Base-by-base conservation (phyloP, 306 rosid species). In the Datisca glomerata region DNA sequence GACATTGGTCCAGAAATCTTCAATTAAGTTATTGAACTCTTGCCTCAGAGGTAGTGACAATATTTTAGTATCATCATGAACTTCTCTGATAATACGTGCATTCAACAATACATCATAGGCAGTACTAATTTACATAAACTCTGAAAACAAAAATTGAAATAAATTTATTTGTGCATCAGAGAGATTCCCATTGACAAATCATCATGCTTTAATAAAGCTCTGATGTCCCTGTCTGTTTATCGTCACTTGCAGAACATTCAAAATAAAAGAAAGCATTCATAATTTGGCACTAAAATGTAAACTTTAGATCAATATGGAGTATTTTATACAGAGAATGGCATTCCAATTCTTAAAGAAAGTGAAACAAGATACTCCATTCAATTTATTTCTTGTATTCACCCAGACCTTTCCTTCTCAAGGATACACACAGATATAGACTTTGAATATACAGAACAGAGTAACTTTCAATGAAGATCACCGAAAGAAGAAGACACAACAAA, bases 11-110 rank as follows among this genome's bases (percentile, higher is more conserved):
- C 13, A 6, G 2, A 5, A n/a, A 8, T 29, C 0, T 12, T 22
- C 4, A 34, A 40, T n/a, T 35, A 2, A 2, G 27, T 1, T 9
- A 7, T 34, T 10, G 3, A 24, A 6, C 7, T 49, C 13, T 44
- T 45, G 71, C 76, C 65, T 60, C 71, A 64, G 71, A 59, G 71
- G 81, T 80, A 79, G 93, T 76, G 93, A 76, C 84, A 85, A 85
- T 69, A 24, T 32, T 13, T 3, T 3, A 8, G 33, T 77, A 62
- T 74, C 93, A 72, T 80, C 96, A 85, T 15, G 24, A 31, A 31
- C 9, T 31, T 0, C 17, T 80, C 89, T 80, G 93, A 18, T 57
- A 60, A 58, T 65, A 70, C 56, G 45, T 55, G 78, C 47, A 62
- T 12, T 62, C 1, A 5, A 2, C 6, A 53, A 6, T 49, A 33